Evolutionary conservation across 208 protist genomes (phyloP), one percentile per base, ranked within the genome.

Genomic region (Tetramitus jugosus): DNA sequence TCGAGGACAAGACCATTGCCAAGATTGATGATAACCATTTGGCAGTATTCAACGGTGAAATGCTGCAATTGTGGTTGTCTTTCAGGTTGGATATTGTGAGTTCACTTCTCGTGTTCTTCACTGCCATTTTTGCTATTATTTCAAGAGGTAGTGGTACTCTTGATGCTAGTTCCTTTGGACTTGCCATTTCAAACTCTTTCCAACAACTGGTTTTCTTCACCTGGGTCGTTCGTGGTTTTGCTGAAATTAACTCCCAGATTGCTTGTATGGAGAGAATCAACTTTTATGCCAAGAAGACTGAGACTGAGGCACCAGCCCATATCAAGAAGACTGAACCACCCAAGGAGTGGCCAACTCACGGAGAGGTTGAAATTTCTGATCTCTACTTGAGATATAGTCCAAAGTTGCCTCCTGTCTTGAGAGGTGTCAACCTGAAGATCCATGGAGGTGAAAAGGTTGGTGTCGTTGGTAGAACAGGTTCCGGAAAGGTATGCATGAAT

Each of bases 381-480:
- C 10, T 45, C 14, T 37, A 23, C 10, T 6, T 82, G 23, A 26
- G n/a, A 29, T 82, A 82, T 71, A 26, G 79, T 31, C 79, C 79
- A 7, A 37, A 35, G 6, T 61, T 82, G 7, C 79, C 79, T 20
- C 83, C 80, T 23, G 81, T 75, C 35, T 71, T 91, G 23, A 61
- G 69, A 7, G 65, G 61, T 17, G 7, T 94, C 17, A 83, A 1
- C 20, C 52, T 84, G 45, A 60, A 33, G 17, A 81, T 94, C 49
- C 33, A 65, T 10, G 39, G 84, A 6, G 31, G 79, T 23, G 86
- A 91, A 80, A 91, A 91, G 78, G 80, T 94, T 60, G 92, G 90
- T 64, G 82, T 95, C 49, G 87, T 92, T 23, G 91, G 92, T 39
- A 83, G 90, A 43, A 94, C 92, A 20, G 92, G 92, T 62, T 68